Evolutionary conservation across 2,329 filamentous ascomycete genomes (phyloP).

Genomic region (Pseudocercospora fuligena): DNA sequence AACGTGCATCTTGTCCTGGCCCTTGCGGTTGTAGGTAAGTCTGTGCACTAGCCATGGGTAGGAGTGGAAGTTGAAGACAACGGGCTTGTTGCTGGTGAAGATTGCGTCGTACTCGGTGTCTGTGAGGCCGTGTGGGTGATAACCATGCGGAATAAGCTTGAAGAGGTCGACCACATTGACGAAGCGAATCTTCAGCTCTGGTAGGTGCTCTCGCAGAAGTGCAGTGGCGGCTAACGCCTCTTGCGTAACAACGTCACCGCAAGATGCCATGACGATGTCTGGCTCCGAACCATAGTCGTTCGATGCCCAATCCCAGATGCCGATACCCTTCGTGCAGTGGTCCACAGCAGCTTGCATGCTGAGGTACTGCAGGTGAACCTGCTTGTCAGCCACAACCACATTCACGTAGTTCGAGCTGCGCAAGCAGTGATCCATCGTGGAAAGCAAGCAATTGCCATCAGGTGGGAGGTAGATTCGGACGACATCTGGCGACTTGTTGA

Average conservation of each 20-base stretch:
- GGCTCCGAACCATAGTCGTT: conserved; percentile 72
- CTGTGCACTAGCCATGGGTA: conserved; percentile 82
- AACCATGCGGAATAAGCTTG: conserved; percentile 71
- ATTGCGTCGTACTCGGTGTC: conserved; percentile 69
- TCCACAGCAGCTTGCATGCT: conserved; percentile 72
- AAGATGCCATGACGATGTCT: conserved; percentile 76
- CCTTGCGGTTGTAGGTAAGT: conserved; percentile 75
- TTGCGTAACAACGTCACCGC: conserved; percentile 74
- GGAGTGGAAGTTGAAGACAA: conserved; percentile 85
- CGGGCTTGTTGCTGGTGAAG: conserved; percentile 73
- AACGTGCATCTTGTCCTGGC: conserved; percentile 71
- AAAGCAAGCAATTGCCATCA: conserved; percentile 78
- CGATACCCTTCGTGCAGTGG: conserved; percentile 78
- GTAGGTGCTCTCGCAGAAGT: conserved; percentile 71
- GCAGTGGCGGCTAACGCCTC: conserved; percentile 77
- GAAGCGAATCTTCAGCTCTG: conserved; percentile 74
- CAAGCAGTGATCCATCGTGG: conserved; percentile 76
- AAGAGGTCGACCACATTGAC: conserved; percentile 83
- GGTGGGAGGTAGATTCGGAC: conserved; percentile 81
- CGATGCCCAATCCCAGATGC: conserved; percentile 78
- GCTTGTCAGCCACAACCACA: conserved; percentile 79
- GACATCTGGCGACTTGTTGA: conserved; percentile 79
- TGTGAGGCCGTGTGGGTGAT: conserved; percentile 75
- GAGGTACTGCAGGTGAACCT: conserved; percentile 77
- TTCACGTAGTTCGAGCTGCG: conserved; percentile 79